Conservation (phyloP, 164 flowering plant species). For the Saururus chinensis region DNA sequence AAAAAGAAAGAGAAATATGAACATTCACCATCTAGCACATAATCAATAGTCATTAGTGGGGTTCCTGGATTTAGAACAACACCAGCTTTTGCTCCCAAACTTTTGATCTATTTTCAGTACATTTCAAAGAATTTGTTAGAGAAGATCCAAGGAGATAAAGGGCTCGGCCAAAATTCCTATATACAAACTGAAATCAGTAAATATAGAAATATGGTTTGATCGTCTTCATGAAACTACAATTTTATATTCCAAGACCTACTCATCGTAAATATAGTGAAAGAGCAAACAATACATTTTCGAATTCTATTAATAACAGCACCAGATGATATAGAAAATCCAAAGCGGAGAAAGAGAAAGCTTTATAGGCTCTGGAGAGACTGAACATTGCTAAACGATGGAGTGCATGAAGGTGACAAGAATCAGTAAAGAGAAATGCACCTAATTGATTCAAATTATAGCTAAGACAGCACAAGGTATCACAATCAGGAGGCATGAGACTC, state of each 20-base stretch:
- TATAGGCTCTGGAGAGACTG: no score
- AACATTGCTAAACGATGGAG: no score
- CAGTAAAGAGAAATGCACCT: no score
- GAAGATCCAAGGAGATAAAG: no score
- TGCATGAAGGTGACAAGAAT: no score
- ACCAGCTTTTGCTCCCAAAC: slow-evolving; percentile 97
- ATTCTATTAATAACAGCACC: no score
- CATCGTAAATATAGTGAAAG: not conserved
- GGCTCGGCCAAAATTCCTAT: no score
- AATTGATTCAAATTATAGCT: no score
- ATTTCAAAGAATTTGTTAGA: slow-evolving; percentile 8
- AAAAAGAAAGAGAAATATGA: not conserved
- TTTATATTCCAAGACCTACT: not conserved
- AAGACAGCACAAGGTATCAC: not conserved
- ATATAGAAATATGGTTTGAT: not conserved
- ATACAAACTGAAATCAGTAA: not conserved
- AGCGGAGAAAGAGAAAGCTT: no score
- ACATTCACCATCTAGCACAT: slow-evolving; percentile 85
- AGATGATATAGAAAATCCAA: no score
- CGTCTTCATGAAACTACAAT: not conserved
- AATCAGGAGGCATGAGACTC: no score
- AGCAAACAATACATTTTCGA: not conserved
- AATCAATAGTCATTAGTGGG: slow-evolving; percentile 69
- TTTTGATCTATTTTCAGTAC: slow-evolving; percentile 45
- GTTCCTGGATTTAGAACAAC: slow-evolving; percentile 94